These are phyloP conservation scores for Iberis amara DNA, from an alignment of 441 rosid species.

Conservation along the genomic window DNA sequence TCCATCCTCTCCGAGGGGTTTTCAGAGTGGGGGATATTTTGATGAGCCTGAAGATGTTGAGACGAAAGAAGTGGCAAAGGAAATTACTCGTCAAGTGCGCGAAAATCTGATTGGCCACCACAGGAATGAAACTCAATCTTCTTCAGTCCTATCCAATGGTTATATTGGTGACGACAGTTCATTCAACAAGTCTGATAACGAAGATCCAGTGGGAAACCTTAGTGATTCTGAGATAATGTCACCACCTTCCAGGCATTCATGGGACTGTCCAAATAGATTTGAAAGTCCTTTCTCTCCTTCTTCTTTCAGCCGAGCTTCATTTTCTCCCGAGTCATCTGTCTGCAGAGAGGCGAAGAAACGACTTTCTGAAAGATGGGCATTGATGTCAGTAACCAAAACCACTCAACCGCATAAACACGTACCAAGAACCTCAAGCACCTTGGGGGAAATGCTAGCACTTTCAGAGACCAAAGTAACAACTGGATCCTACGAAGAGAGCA, in stretches of 20 bases:
- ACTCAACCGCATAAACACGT: conserved; percentile 39
- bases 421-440: conserved; percentile 57
- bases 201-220: too few species aligned
- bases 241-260: not conserved
- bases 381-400: conserved; percentile 59
- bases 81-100: too few species aligned
- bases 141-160: too few species aligned
- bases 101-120: too few species aligned
- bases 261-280: conserved; percentile 61
- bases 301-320: conserved; percentile 59
- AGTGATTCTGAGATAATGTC: too few species aligned
- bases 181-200: too few species aligned
- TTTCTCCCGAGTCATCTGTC: conserved; percentile 78
- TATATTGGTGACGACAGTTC: too few species aligned
- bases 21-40: too few species aligned
- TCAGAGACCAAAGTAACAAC: conserved; percentile 42
- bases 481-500: conserved; percentile 32
- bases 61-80: too few species aligned
- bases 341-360: conserved; percentile 83
- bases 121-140: too few species aligned
- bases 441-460: conserved; percentile 74
- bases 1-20: conserved; percentile 36
- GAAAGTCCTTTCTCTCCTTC: conserved; percentile 57
- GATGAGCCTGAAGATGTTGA: too few species aligned
- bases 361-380: conserved; percentile 90